These are phyloP conservation scores for Amanita pseudoporphyria DNA, from an alignment of 768 basidiomycete species.

Conservation along the genomic window DNA sequence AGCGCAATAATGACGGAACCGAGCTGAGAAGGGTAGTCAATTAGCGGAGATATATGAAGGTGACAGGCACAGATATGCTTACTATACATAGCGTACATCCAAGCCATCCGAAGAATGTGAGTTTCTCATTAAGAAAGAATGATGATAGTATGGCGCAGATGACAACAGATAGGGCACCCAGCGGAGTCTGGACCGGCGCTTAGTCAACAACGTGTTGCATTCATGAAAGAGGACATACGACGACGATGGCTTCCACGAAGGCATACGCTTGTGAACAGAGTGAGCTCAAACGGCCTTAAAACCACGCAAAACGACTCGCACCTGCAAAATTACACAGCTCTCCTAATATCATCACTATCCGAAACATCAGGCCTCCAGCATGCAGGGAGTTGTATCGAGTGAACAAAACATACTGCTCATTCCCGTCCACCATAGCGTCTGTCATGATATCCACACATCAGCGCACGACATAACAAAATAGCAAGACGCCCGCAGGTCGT, in stretches of 20 bases:
- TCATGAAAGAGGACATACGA: conserved; percentile 39
- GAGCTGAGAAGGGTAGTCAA: conserved; percentile 32
- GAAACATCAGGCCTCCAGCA: conserved; percentile 5
- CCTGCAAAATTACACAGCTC: conserved; percentile 82
- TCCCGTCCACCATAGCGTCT: conserved; percentile 90
- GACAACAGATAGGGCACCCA: conserved; percentile 95
- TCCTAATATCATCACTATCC: conserved; percentile 82
- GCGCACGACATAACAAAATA: background rate
- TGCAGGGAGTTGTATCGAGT: background rate
- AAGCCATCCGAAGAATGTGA: conserved; percentile 96
- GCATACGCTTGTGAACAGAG: conserved; percentile 51
- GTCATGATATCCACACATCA: conserved; percentile 10
- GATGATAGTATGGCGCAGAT: conserved; percentile 90
- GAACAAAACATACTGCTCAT: conserved; percentile 58
- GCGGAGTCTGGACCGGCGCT: conserved; percentile 54
- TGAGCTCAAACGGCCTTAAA: conserved; percentile 6
- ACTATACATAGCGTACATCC: conserved; percentile 90
- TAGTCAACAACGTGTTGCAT: background rate
- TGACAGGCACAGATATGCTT: conserved; percentile 19
- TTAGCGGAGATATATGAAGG: background rate
- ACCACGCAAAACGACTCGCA: conserved; percentile 27
- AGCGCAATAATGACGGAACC: conserved; percentile 87
- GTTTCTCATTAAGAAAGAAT: conserved; percentile 84
- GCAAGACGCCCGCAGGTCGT: too few relatives aligned
- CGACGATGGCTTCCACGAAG: conserved; percentile 87